Base-by-base conservation (phyloP, 768 basidiomycete genomes). In the Asterophora lycoperdoides region DNA sequence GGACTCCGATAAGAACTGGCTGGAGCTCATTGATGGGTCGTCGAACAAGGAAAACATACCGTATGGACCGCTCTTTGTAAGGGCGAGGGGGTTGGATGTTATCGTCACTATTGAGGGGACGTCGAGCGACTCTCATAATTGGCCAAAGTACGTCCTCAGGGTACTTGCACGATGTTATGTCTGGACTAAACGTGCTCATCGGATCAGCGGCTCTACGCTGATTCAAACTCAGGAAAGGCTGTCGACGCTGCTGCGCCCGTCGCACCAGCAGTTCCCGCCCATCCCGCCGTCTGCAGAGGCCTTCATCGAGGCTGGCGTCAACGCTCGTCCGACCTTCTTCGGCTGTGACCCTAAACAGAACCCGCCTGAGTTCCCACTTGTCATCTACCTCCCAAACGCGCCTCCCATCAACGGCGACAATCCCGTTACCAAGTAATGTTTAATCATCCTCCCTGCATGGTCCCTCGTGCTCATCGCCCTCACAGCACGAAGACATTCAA, bases 41-140 rank as follows among this genome's bases (percentile, higher is more conserved):
- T 80, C 83, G 17, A 87, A 89, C 57, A 63, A 65, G 8, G 84
- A 88, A 57, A 84, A 86, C 58, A 61, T 89, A 6, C 91, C 91
- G 0, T 69, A 86, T 19, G 81, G 79, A 15, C 84, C 85, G 1
- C 66, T 90, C 20, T 75, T 93, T 46, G 81, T 89, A 20, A 83
- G 79, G 41, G 75, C 78, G 1, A 76, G 92, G 41, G 72, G 62
- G 0, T 57, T 93, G 35, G 91, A 94, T 58, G 79, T 86, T 4
- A 79, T 93, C 55, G 71, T 94, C 13, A 86, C 85, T 0, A 68
- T 89, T 15, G 91, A 93, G 58, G 77, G 76, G n/a, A n/a, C n/a
- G 18, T 77, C 79, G 54, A 68, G 79, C 1, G 83, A 87, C 54
- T 26, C 60, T n/a, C 72, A 80, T 43, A 72, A 65, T 48, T 93